These are phyloP conservation scores for Ceratocystis variospora DNA, from an alignment of 2,329 filamentous ascomycete genomes.

Conservation along the genomic window DNA sequence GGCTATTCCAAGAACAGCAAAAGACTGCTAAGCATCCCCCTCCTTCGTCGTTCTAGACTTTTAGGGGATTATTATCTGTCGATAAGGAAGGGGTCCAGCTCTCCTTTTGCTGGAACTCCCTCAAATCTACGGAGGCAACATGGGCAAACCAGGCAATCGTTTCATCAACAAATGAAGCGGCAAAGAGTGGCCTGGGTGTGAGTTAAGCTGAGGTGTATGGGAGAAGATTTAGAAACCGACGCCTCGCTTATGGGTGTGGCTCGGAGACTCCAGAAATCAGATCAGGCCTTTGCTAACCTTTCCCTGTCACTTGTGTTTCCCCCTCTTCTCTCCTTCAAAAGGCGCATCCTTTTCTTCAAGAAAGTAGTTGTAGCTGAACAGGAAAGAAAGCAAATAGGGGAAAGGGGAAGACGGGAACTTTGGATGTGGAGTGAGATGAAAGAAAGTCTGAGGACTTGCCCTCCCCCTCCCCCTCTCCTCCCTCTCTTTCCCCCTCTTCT, in stretches of 20 bases:
- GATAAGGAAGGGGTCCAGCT: slow-evolving; percentile 3
- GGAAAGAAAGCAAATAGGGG: not conserved
- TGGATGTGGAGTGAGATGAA: not conserved
- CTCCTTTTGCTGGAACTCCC: not conserved
- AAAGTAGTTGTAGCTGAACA: not conserved
- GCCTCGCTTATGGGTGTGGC: not conserved
- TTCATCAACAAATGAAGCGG: slow-evolving; percentile 3
- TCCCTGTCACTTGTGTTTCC: not conserved
- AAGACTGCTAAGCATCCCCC: not conserved
- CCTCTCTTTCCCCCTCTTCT: not conserved
- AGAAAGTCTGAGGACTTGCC: not conserved
- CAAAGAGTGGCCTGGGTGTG: not conserved
- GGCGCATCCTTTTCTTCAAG: not conserved
- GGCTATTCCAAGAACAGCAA: not conserved
- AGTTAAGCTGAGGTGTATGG: not conserved
- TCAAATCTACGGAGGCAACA: not conserved
- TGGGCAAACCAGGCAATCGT: not conserved
- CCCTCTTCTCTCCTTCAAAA: not conserved
- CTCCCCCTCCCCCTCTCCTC: not conserved
- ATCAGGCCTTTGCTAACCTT: not conserved
- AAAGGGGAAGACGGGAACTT: not conserved
- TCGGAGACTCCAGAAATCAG: not conserved
- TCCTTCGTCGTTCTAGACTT: not conserved
- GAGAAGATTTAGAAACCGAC: not conserved
- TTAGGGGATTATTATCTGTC: not conserved